phyloP scores from a whole-genome alignment of 2,329 filamentous ascomycete genomes.

The Calonectria crousiana region DNA sequence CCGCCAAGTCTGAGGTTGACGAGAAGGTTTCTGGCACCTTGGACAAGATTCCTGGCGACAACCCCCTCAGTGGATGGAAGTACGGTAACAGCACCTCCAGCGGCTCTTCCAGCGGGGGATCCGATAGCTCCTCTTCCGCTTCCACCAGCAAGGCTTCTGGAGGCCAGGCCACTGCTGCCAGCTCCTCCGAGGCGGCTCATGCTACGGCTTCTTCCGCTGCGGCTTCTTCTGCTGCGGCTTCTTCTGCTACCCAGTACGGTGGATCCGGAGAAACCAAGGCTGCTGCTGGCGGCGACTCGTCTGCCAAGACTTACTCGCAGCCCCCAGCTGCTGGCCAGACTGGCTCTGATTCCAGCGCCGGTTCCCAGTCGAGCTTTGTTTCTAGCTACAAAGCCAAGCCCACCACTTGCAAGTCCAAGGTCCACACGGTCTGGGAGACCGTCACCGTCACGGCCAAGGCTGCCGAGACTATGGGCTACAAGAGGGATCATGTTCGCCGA shows the following conservation, averaged over 20 bases:
- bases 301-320: constrained; percentile 27
- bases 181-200: not conserved
- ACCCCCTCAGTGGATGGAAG: constrained; percentile 65
- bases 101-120: constrained; percentile 12
- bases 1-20: constrained; percentile 59
- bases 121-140: not conserved
- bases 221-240: constrained; percentile 1
- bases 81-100: constrained; percentile 50
- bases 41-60: constrained; percentile 65
- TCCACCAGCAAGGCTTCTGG: constrained; percentile 11
- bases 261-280: constrained; percentile 22
- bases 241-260: constrained; percentile 30
- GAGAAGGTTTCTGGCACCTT: constrained; percentile 60
- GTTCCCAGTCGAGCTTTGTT: constrained; percentile 31
- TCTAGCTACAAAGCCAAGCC: constrained; percentile 33
- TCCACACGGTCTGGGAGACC: constrained; percentile 58
- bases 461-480: constrained; percentile 35
- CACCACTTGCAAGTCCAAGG: constrained; percentile 44
- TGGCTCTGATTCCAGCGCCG: constrained; percentile 37
- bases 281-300: constrained; percentile 11
- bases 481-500: constrained; percentile 47
- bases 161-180: not conserved
- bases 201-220: constrained; percentile 25
- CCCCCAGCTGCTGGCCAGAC: constrained; percentile 9
- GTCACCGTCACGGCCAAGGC: constrained; percentile 56